Percentiles rank a stretch among this genome's conserved stretches.
Conservation (phyloP, 768 basidiomycete species). For the Russula brevipes region DNA sequence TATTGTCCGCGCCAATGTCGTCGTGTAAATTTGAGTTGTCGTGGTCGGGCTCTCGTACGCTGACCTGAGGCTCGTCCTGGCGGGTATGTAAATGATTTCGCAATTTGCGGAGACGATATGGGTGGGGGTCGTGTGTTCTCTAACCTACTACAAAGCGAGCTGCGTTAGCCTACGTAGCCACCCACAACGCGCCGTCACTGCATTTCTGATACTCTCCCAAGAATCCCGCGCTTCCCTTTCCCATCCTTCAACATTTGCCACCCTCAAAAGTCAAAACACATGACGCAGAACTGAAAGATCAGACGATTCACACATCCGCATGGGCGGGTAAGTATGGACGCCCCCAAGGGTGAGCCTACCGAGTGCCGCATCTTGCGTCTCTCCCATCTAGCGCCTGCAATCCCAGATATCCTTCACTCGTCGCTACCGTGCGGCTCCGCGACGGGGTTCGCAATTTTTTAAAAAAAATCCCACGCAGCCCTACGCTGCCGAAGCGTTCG, state of each 20-base stretch:
- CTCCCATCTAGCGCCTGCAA: too few relatives aligned
- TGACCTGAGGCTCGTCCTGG: too few relatives aligned
- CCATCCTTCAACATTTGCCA: neutral
- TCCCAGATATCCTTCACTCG: too few relatives aligned
- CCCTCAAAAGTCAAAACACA: neutral
- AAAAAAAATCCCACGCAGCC: conserved; percentile 69
- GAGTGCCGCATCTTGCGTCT: neutral
- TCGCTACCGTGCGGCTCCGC: too few relatives aligned
- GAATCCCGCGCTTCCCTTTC: too few relatives aligned
- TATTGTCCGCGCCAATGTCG: too few relatives aligned
- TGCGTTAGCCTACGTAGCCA: conserved; percentile 32
- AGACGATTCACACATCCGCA: conserved; percentile 70
- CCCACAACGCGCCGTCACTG: neutral
- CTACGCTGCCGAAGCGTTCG: conserved; percentile 64
- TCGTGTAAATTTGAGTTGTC: too few relatives aligned
- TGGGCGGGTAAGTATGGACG: conserved; percentile 90
- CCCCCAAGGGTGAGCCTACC: conserved; percentile 67
- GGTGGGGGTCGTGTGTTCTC: too few relatives aligned
- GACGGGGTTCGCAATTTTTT: conserved; percentile 65
- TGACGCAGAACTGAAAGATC: conserved; percentile 58
- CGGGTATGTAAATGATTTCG: too few relatives aligned
- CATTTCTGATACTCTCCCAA: neutral
- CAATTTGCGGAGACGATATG: too few relatives aligned
- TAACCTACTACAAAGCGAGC: conserved; percentile 57
- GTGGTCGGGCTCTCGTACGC: too few relatives aligned